Conservation (phyloP, 73 alveolate species). For the Stentor coeruleus region DNA sequence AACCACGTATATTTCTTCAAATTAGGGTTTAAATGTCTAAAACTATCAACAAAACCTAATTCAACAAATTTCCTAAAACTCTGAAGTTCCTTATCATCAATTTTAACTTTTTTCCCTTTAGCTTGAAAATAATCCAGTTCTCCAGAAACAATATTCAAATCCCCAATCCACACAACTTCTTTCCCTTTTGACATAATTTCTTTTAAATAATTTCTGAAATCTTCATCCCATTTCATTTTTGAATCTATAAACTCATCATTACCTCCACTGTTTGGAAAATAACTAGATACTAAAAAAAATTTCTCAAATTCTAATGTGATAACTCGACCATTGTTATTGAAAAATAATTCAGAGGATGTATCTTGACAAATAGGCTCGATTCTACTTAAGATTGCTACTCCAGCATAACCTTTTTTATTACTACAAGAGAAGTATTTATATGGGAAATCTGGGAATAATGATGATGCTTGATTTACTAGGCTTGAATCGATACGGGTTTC, state of each 20-base stretch:
- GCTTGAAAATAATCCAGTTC: slow-evolving; percentile 86
- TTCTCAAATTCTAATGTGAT: slow-evolving; percentile 87
- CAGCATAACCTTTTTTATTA: slow-evolving; percentile 87
- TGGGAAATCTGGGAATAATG: not conserved
- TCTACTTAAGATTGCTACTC: slow-evolving; percentile 85
- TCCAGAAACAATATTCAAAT: slow-evolving; percentile 86
- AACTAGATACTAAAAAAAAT: slow-evolving; percentile 81
- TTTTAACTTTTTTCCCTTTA: slow-evolving; percentile 72
- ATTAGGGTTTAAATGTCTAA: slow-evolving; percentile 80
- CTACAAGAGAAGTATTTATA: slow-evolving; percentile 75
- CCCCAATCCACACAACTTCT: slow-evolving; percentile 70
- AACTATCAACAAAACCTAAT: slow-evolving; percentile 79
- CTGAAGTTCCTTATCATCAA: slow-evolving; percentile 80
- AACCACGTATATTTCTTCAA: slow-evolving; percentile 77
- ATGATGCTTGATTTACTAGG: too few relatives aligned
- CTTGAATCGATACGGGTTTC: slow-evolving; percentile 75
- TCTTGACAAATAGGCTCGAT: slow-evolving; percentile 67
- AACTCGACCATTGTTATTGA: slow-evolving; percentile 93
- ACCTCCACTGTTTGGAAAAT: slow-evolving; percentile 90
- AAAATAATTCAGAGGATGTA: slow-evolving; percentile 72
- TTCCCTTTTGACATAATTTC: slow-evolving; percentile 48
- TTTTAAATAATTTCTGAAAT: slow-evolving; percentile 60
- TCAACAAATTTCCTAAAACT: slow-evolving; percentile 50
- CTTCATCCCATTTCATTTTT: slow-evolving; percentile 85
- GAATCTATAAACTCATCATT: slow-evolving; percentile 71